These are phyloP conservation scores for rapeseed (Brassica napus) DNA, from an alignment of 345 rosid genomes.

Conservation along the genomic window DNA sequence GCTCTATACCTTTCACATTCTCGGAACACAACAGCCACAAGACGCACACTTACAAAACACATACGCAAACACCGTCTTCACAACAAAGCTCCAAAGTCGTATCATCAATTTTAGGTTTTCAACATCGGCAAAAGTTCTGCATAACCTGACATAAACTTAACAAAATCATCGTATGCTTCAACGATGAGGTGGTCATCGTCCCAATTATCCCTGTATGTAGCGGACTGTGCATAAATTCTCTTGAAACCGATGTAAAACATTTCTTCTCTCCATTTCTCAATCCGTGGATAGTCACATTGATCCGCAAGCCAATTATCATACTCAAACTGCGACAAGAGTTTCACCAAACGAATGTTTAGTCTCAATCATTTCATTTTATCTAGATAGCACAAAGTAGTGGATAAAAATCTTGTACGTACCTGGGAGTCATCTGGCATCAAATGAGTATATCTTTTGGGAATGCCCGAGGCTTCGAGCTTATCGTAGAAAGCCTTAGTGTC, in stretches of 20 bases:
- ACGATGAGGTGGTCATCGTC: constrained; percentile 55
- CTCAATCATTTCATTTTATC: not conserved
- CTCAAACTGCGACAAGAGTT: constrained; percentile 46
- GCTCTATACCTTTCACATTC: not conserved
- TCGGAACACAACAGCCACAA: constrained; percentile 7
- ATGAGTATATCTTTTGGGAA: constrained; percentile 75
- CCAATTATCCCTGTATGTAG: constrained; percentile 64
- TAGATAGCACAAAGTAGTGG: constrained; percentile 5
- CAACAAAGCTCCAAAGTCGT: constrained; percentile 1
- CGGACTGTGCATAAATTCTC: constrained; percentile 35
- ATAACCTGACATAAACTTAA: constrained; percentile 36
- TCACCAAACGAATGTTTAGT: not conserved
- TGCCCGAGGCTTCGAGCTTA: constrained; percentile 56
- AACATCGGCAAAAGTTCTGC: constrained; percentile 37
- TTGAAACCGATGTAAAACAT: constrained; percentile 41
- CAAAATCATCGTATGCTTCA: constrained; percentile 57
- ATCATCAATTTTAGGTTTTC: constrained; percentile 25
- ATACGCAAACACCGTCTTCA: not conserved
- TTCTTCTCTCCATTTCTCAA: constrained; percentile 64
- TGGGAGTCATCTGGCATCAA: constrained; percentile 42
- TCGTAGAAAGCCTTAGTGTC: constrained; percentile 58
- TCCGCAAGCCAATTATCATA: constrained; percentile 61
- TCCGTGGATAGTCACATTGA: constrained; percentile 40
- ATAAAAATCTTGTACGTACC: not conserved
- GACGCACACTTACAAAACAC: constrained; percentile 20